Evolutionary conservation across 306 rosid genomes (phyloP).

Genomic region (Morella rubra): DNA sequence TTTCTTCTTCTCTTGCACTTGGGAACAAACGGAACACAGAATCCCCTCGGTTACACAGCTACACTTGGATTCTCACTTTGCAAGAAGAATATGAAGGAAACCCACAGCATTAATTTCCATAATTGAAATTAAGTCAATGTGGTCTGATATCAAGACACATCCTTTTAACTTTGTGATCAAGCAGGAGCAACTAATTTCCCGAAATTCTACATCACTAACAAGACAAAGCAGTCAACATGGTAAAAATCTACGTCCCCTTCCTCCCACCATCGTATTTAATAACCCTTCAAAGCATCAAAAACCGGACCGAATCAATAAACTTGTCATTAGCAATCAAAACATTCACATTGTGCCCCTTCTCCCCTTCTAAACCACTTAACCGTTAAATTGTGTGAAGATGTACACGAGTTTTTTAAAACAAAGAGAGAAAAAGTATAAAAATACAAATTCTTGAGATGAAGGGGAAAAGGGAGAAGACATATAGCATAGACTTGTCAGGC

Average conservation of each 20-base stretch:
- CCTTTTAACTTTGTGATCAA: not conserved
- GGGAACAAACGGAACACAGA: not conserved
- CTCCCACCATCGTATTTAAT: too few species aligned
- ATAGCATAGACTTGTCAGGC: not conserved
- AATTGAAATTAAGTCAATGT: not conserved
- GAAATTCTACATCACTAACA: slow-evolving; percentile 1
- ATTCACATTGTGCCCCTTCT: too few species aligned
- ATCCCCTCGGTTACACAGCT: not conserved
- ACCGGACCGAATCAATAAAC: too few species aligned
- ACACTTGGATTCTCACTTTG: too few species aligned
- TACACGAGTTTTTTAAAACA: too few species aligned
- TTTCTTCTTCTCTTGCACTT: not conserved
- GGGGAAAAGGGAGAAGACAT: too few species aligned
- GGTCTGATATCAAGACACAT: not conserved
- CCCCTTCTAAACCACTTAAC: too few species aligned
- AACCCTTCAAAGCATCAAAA: too few species aligned
- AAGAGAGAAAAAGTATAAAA: too few species aligned
- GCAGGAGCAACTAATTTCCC: not conserved
- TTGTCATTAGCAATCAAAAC: too few species aligned
- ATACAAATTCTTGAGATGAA: too few species aligned
- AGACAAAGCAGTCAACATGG: not conserved
- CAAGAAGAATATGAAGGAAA: not conserved
- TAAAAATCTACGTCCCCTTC: not conserved
- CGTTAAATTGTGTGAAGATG: too few species aligned
- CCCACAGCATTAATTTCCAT: not conserved